Base-by-base conservation (phyloP, 2,329 filamentous ascomycete species). In the Keithomyces neogunnii region DNA sequence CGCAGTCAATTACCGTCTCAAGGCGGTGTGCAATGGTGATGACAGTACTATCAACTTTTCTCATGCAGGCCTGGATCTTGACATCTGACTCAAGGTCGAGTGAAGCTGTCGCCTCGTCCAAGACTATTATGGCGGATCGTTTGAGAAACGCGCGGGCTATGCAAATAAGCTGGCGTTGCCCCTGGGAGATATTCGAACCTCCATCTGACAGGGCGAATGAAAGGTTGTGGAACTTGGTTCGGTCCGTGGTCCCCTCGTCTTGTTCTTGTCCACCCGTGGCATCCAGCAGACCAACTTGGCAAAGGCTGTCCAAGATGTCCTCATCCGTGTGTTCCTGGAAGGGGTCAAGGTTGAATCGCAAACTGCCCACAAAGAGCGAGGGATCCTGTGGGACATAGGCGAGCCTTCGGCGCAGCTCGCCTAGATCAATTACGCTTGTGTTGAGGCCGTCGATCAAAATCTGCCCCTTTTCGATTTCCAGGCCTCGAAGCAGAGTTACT, bases 331-430 rank as follows among this genome's bases (percentile, higher is more conserved):
- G 96, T 38, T 88, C 72, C 13, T 83, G 78, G 68, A 99, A 99
- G 0, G 93, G 93, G 66, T 99, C 93, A 26, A 99, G 78, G 64
- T 99, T 99, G 66, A 77, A 90, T 56, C 92, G 82, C 56, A 97
- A 87, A 0, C 91, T 96, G 57, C 92, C 92, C 11, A 85, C 91
- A 70, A 97, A 97, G 1, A 97, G 76, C 0, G 92, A 97, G 50
- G 89, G 93, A 64, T 99, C 93, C 72, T 99, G 93, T 30, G 93
- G 93, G 52, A 99, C 93, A 69, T 99, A 97, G 0, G 95, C 96
- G 61, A 99, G 93, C 45, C 88, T 86, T 70, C 95, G 87, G 51
- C 93, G 87, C 60, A 99, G 75, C 69, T 97, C 92, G 56, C 89
- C 86, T n/a, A 99, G 79, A 5, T 93, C 93, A 56, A 99, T 96